A percentile compares a stretch with the other conserved stretches of the same genome.
Conservation (phyloP, 164 flowering plant species). For the Echeveria elegans region DNA sequence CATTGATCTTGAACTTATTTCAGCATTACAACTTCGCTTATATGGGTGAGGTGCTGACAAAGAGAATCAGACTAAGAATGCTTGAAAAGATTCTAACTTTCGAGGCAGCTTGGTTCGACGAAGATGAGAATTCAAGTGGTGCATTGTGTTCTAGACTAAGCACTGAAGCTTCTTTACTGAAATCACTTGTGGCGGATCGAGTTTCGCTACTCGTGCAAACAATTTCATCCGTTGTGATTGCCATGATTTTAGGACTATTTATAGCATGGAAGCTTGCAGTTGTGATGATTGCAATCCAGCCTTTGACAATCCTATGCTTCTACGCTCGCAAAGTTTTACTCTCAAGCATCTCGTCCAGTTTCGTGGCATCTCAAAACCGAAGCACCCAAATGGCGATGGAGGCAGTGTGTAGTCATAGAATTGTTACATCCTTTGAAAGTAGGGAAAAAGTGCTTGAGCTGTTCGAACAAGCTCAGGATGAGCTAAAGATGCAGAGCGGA, state of each 20-base stretch:
- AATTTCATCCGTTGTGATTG: constrained; percentile 51
- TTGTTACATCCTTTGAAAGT: constrained; percentile 71
- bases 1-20: constrained; percentile 40
- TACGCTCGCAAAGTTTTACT: constrained; percentile 67
- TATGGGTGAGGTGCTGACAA: constrained; percentile 70
- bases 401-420: constrained; percentile 71
- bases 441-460: constrained; percentile 47
- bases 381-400: constrained; percentile 82
- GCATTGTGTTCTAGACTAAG: constrained; percentile 12
- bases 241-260: constrained; percentile 63
- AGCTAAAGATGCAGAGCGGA: constrained; percentile 48
- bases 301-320: constrained; percentile 73
- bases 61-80: constrained; percentile 59
- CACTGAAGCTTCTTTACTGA: constrained; percentile 62
- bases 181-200: constrained; percentile 73
- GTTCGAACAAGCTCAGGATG: constrained; percentile 68
- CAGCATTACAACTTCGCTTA: constrained; percentile 79
- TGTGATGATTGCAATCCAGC: constrained; percentile 86
- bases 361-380: constrained; percentile 54
- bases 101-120: constrained; percentile 55
- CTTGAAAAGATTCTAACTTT: constrained; percentile 54
- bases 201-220: constrained; percentile 66
- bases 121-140: constrained; percentile 49
- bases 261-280: constrained; percentile 86
- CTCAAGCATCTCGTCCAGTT: constrained; percentile 39